Conservation (phyloP, 2,329 filamentous ascomycete genomes). For the Claviceps digitariae region DNA sequence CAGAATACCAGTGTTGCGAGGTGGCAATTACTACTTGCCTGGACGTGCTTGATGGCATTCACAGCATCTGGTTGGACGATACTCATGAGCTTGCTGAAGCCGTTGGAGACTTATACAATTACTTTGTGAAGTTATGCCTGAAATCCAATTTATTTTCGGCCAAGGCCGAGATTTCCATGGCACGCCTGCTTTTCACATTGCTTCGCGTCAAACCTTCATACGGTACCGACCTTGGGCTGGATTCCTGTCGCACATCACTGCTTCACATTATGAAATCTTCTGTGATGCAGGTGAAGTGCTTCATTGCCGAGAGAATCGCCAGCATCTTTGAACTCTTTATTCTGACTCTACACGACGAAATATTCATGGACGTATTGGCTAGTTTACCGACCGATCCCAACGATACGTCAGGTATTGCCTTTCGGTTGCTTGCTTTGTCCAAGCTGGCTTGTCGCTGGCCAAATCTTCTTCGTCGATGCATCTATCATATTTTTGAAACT, state of each 20-base stretch:
- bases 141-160: slow-evolving; percentile 57
- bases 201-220: slow-evolving; percentile 56
- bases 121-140: slow-evolving; percentile 57
- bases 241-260: slow-evolving; percentile 54
- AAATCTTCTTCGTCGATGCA: slow-evolving; percentile 70
- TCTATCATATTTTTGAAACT: slow-evolving; percentile 90
- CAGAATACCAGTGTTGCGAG: slow-evolving; percentile 61
- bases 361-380: slow-evolving; percentile 73
- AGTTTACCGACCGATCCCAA: slow-evolving; percentile 61
- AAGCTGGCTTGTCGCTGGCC: slow-evolving; percentile 73
- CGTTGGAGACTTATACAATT: slow-evolving; percentile 65
- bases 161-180: slow-evolving; percentile 52
- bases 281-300: slow-evolving; percentile 60
- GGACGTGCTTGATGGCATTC: slow-evolving; percentile 51
- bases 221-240: slow-evolving; percentile 42
- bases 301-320: slow-evolving; percentile 55
- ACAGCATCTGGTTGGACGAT: slow-evolving; percentile 48
- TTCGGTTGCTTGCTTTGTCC: slow-evolving; percentile 64
- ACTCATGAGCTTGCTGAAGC: slow-evolving; percentile 47
- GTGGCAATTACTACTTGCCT: slow-evolving; percentile 55
- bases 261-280: slow-evolving; percentile 57
- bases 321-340: slow-evolving; percentile 68
- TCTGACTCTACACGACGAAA: slow-evolving; percentile 67
- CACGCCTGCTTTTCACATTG: slow-evolving; percentile 55
- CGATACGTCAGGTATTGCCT: slow-evolving; percentile 69